Percentiles rank a stretch among this genome's conserved stretches.
Evolutionary conservation across 768 basidiomycete genomes (phyloP).

Genomic region (Suillus fuscotomentosus): DNA sequence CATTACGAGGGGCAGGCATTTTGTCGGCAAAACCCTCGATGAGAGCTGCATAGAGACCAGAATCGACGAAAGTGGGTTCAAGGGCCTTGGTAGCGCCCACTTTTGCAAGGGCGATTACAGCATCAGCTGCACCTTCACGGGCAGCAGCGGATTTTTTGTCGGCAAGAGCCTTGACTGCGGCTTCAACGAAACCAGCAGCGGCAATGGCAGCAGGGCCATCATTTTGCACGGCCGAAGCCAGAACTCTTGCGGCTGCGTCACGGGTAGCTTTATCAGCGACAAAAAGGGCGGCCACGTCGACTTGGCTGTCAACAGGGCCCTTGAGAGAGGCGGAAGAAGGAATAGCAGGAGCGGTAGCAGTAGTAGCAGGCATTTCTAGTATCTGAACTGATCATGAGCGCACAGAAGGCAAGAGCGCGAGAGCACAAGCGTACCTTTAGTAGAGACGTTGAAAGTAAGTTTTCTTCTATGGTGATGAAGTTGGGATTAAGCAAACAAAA

Average conservation of each 20-base stretch:
- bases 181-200: slow-evolving; percentile 66
- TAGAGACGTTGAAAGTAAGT: slow-evolving; percentile 33
- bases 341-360: slow-evolving; percentile 55
- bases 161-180: slow-evolving; percentile 78
- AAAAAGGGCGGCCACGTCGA: slow-evolving; percentile 78
- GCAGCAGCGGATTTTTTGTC: slow-evolving; percentile 95
- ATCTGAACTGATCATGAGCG: slow-evolving; percentile 35
- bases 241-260: slow-evolving; percentile 62
- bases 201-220: slow-evolving; percentile 78
- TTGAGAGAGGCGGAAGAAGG: slow-evolving; percentile 74
- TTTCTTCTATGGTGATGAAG: slow-evolving; percentile 24
- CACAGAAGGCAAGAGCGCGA: background rate
- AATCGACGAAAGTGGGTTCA: slow-evolving; percentile 85
- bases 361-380: slow-evolving; percentile 78
- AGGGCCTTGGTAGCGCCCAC: slow-evolving; percentile 77
- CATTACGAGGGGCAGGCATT: slow-evolving; percentile 82
- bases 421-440: slow-evolving; percentile 39
- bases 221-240: slow-evolving; percentile 79
- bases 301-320: slow-evolving; percentile 59
- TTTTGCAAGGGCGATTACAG: slow-evolving; percentile 63
- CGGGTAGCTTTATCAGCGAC: slow-evolving; percentile 83
- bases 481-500: slow-evolving; percentile 41
- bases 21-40: slow-evolving; percentile 95
- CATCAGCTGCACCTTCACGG: slow-evolving; percentile 84
- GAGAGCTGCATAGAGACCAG: slow-evolving; percentile 82